Conservation (phyloP, 2,329 filamentous ascomycete genomes). For the Huntiella moniliformis region DNA sequence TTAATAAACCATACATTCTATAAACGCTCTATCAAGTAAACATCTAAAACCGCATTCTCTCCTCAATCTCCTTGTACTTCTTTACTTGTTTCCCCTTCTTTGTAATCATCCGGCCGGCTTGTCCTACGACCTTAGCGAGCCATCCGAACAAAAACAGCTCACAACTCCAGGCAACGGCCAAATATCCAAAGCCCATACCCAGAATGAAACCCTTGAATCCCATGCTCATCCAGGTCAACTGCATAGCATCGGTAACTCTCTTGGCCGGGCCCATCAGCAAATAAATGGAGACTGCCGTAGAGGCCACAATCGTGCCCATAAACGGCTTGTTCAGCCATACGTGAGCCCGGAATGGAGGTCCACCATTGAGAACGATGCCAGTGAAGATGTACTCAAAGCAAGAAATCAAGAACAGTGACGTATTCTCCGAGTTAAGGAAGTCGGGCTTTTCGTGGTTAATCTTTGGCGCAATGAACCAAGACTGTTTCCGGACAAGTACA, state of each 20-base stretch:
- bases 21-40: not conserved
- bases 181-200: conserved; percentile 47
- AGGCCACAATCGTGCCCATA: conserved; percentile 51
- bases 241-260: conserved; percentile 59
- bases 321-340: conserved; percentile 74
- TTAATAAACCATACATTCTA: conserved; percentile 1
- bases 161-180: conserved; percentile 48
- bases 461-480: conserved; percentile 66
- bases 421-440: conserved; percentile 84
- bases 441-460: conserved; percentile 64
- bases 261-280: conserved; percentile 61
- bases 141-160: conserved; percentile 54
- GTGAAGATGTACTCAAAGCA: conserved; percentile 92
- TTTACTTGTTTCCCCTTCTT: conserved; percentile 58
- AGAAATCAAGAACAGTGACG: conserved; percentile 69
- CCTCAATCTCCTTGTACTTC: conserved; percentile 64
- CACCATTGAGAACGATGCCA: conserved; percentile 78
- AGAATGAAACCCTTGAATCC: conserved; percentile 59
- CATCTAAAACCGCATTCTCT: conserved; percentile 23
- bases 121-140: conserved; percentile 49
- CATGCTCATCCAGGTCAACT: conserved; percentile 58
- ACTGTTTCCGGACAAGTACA: conserved; percentile 53
- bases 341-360: conserved; percentile 68
- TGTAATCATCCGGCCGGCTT: conserved; percentile 36
- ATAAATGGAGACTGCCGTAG: conserved; percentile 51